phyloP scores from a whole-genome alignment of 805 yeast genomes.

The Ogataea pignaliae region DNA sequence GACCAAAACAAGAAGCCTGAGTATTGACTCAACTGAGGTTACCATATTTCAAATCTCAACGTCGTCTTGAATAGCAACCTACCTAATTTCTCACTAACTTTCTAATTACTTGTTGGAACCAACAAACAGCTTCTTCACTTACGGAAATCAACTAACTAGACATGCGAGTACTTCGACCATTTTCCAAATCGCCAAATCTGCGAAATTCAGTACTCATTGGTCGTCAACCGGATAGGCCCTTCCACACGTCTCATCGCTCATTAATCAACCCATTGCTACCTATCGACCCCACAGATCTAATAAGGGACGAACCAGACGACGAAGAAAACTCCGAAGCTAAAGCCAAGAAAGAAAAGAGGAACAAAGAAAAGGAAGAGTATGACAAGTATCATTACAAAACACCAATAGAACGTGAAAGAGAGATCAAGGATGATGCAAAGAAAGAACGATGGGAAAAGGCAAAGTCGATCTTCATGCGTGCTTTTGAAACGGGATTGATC shows the following conservation, averaged over 20 bases:
- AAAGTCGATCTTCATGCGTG: slow-evolving; percentile 32
- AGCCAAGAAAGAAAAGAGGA: slow-evolving; percentile 25
- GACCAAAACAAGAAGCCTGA: too few species aligned
- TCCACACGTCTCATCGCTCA: background rate
- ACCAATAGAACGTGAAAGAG: background rate
- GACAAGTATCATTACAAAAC: slow-evolving; percentile 2
- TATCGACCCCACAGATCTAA: slow-evolving; percentile 36
- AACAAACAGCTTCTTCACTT: too few species aligned
- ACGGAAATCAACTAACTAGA: too few species aligned
- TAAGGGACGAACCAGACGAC: slow-evolving; percentile 32
- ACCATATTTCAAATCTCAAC: too few species aligned
- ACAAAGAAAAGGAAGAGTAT: slow-evolving; percentile 14
- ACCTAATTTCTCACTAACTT: too few species aligned
- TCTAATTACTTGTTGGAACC: too few species aligned
- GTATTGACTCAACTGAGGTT: too few species aligned
- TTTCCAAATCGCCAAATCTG: too few species aligned
- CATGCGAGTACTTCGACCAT: too few species aligned
- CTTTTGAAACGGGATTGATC: slow-evolving; percentile 65
- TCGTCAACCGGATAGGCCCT: background rate
- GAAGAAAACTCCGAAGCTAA: slow-evolving; percentile 26
- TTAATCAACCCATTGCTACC: slow-evolving; percentile 37
- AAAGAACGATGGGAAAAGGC: slow-evolving; percentile 11
- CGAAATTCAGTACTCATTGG: too few species aligned
- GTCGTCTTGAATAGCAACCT: too few species aligned
- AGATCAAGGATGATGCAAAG: slow-evolving; percentile 1